These are phyloP conservation scores for Albifimbria verrucaria DNA, from an alignment of 2,329 filamentous ascomycete genomes.

Conservation along the genomic window DNA sequence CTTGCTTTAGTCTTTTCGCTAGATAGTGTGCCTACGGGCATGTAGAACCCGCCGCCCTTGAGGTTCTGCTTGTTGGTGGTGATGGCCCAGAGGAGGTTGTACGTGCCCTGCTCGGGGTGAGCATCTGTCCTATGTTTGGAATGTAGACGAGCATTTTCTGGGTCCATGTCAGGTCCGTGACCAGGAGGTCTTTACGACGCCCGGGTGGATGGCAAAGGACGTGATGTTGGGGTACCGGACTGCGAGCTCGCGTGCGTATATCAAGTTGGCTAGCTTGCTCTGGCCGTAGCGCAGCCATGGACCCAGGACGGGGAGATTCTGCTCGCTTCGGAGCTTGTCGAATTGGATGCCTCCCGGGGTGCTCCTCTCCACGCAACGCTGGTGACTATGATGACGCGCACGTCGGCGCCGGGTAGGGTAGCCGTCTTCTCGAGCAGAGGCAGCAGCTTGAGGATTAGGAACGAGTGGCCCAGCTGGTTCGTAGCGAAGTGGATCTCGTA, in stretches of 20 bases:
- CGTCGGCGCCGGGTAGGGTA: background rate
- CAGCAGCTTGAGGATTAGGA: constrained; percentile 18
- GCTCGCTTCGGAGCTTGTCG: background rate
- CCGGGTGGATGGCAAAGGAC: background rate
- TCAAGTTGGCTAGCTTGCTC: background rate
- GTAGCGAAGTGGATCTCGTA: constrained; percentile 27
- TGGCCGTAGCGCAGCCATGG: background rate
- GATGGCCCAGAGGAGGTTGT: background rate
- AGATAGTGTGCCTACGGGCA: background rate
- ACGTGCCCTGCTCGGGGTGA: background rate
- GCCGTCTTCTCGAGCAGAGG: constrained; percentile 14
- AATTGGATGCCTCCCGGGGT: background rate
- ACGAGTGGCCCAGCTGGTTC: constrained; percentile 25
- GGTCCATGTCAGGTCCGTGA: background rate
- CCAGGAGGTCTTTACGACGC: background rate
- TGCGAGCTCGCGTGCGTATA: background rate
- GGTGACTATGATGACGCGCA: background rate
- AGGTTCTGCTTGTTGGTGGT: too few relatives aligned
- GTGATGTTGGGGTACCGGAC: background rate
- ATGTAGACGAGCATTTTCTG: too few relatives aligned
- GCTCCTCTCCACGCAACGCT: background rate
- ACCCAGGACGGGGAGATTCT: background rate
- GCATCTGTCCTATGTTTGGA: too few relatives aligned
- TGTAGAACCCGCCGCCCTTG: background rate
- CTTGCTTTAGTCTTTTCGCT: background rate